Evolutionary conservation across 306 rosid genomes (phyloP), one percentile per base, ranked within the genome.

Genomic region (Cicer chorassanicum): DNA sequence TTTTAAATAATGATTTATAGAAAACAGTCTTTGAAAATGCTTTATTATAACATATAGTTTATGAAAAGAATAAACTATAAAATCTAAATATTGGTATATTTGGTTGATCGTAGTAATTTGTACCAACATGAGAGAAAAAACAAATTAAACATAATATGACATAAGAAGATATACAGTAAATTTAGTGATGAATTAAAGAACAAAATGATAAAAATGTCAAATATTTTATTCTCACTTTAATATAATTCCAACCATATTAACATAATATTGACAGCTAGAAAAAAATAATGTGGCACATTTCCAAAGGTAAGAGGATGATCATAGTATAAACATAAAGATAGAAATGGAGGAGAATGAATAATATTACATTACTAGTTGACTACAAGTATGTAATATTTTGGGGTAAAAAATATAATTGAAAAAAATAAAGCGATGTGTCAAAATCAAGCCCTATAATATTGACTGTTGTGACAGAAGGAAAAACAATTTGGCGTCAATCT

Each of bases 371-470:
- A 66, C 21, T 62, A 57, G 40, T 57, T 10, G 10, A 21, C 64
- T 5, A 24, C 4, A 24, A 24, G 16, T 9, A 9, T 4, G 11
- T 8, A 13, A 13, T 14, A 7, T 19, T 50, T 50, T 71, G 8
- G 68, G 56, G 34, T 29, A 70, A 70, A 41, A 44, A 61, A 65
- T 54, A 18, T 54, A 55, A 64, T 16, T 56, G 13, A 61, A 10
- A 34, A 1, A 60, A 14, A 11, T 15, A 36, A 41, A 73, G 55
- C 18, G 59, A 42, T 34, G 50, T 68, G 54, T 81, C 76, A 55
- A 80, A 74, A 74, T 74, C 76, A 80, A 74, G 36, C n/a, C 64
- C 13, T 55, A 14, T 65, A 21, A 64, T 45, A 45, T 9, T 11
- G 66, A 65, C 57, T 41, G 51, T 43, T 36, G 36, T 19, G 73